Conservation (phyloP, 2,329 filamentous ascomycete species). For the Trichoderma atroviride region DNA sequence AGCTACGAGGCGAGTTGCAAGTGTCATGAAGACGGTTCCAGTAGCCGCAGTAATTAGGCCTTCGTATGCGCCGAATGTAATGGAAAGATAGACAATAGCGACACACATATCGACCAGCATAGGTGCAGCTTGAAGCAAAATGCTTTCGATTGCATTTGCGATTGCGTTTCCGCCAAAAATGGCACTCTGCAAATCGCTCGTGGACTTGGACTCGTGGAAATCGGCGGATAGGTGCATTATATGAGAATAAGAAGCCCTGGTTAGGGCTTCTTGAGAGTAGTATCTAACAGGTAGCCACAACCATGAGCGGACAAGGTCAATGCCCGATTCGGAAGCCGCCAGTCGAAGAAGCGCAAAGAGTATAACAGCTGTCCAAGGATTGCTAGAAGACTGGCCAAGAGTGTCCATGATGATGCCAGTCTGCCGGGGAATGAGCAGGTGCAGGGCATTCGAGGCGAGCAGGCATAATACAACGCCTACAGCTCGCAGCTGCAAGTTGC, state of each 20-base stretch:
- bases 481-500: conserved; percentile 67
- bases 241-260: conserved; percentile 59
- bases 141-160: conserved; percentile 59
- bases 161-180: conserved; percentile 58
- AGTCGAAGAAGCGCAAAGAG: conserved; percentile 56
- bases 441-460: conserved; percentile 70
- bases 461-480: conserved; percentile 68
- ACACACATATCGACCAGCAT: conserved; percentile 63
- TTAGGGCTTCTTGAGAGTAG: conserved; percentile 58
- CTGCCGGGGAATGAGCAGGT: conserved; percentile 78
- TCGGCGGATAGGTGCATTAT: conserved; percentile 63
- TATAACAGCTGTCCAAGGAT: conserved; percentile 56
- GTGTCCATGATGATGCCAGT: conserved; percentile 77
- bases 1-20: conserved; percentile 55
- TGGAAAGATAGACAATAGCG: conserved; percentile 62
- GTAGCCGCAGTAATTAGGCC: conserved; percentile 64
- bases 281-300: conserved; percentile 62
- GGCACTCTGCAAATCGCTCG: conserved; percentile 60
- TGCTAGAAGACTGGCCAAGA: conserved; percentile 55
- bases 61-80: conserved; percentile 63
- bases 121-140: conserved; percentile 60
- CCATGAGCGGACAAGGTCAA: conserved; percentile 57
- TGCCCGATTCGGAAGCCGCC: conserved; percentile 57
- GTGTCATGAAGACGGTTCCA: conserved; percentile 57
- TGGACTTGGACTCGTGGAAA: conserved; percentile 63